Percentiles rank a stretch among this genome's conserved stretches.
Evolutionary conservation across 768 basidiomycete species (phyloP).

Genomic region (Exsudoporus frostii): DNA sequence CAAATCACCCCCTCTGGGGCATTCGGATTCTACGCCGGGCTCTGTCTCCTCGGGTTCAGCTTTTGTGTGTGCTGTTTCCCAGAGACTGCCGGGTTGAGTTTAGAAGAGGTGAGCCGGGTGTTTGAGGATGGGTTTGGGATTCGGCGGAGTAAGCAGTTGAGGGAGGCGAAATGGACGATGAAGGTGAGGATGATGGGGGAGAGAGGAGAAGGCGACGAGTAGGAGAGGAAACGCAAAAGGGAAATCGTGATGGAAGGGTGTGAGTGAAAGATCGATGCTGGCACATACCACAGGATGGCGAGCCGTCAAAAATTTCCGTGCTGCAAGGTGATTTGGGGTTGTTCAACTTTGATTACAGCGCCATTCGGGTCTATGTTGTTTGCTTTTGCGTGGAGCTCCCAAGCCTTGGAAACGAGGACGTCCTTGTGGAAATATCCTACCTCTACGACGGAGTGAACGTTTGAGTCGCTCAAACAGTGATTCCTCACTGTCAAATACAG

Average conservation of each 20-base stretch:
- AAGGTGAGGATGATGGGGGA: background rate
- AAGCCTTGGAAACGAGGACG: too few relatives aligned
- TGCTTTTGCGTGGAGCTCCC: too few relatives aligned
- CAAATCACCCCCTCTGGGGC: conserved; percentile 71
- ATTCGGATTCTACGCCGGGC: conserved; percentile 73
- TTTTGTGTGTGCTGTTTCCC: conserved; percentile 74
- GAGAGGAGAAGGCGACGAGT: background rate
- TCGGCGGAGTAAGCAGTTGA: conserved; percentile 47
- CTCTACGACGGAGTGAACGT: too few relatives aligned
- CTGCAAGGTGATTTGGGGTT: background rate
- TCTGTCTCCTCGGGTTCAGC: conserved; percentile 66
- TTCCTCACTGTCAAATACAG: too few relatives aligned
- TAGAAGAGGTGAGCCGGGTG: conserved; percentile 64
- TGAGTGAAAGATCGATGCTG: too few relatives aligned
- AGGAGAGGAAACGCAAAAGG: background rate
- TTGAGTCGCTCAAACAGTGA: too few relatives aligned
- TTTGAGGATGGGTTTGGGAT: conserved; percentile 67
- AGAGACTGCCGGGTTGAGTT: conserved; percentile 71
- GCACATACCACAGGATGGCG: background rate
- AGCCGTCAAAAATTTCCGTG: background rate
- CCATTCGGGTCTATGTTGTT: too few relatives aligned
- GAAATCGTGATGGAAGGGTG: background rate
- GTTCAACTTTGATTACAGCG: too few relatives aligned
- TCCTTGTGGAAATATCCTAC: too few relatives aligned
- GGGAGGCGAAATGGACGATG: conserved; percentile 26